Evolutionary conservation across 768 basidiomycete genomes (phyloP), one percentile per base, ranked within the genome.

Genomic region (Termitomyces sp.): DNA sequence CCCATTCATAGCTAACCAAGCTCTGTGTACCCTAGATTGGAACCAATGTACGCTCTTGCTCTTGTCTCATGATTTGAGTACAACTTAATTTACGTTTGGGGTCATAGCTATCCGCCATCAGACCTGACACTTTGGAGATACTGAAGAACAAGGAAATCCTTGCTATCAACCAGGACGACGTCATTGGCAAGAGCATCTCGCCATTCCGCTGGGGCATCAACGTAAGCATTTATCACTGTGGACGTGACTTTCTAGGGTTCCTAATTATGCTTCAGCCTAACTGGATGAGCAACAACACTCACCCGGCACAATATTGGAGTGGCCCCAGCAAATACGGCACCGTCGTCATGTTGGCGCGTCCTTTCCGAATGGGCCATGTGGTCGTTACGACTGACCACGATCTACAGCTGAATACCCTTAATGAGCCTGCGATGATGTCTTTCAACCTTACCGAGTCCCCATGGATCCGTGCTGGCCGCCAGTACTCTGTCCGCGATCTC

Each of bases 151-250:
- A 67, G 40, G 88, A 89, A 68, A 82, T 89, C 39, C 74, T 89
- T 13, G 87, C 84, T 7, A 87, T 89, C 63, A 86, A 87, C 70
- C 88, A 89, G 66, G 88, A 90, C 65, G 78, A 85, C 0, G 82
- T 83, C 3, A 74, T 84, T 22, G 88, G 87, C 4, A 81, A 80
- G 18, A 81, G 81, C 59, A 79, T 89, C 57, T 81, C 85, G 13
- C 88, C 88, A 3, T 89, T 89, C 78, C 74, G 85, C 62, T 88
- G 86, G 86, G 86, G 86, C 6, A 73, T 85, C 66, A 86, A 87
- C 67, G 86, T 87, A 59, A 52, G 81, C 70, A 18, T 24, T 15
- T 33, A 11, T 51, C 33, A 22, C 18, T n/a, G 6, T 54, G 4
- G 1, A 24, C 15, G 7, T 3, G 8, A 28, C 35, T 16, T 46